Percentiles rank a stretch among this genome's conserved stretches.
phyloP scores from a whole-genome alignment of 768 basidiomycete species.

The Boletus rubescentipes region DNA sequence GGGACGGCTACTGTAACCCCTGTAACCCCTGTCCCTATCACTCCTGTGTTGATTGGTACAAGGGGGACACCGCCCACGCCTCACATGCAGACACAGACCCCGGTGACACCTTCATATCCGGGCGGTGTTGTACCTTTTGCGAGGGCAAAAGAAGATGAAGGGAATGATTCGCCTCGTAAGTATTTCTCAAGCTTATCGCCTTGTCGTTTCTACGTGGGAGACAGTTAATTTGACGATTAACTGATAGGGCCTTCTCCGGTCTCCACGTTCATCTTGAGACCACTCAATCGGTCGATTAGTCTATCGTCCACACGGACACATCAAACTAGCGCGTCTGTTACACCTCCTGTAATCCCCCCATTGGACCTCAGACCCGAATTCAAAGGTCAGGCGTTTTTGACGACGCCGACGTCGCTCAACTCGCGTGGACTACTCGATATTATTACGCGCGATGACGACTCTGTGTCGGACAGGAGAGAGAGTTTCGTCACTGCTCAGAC shows the following conservation, averaged over 20 bases:
- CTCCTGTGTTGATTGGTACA: slow-evolving; percentile 21
- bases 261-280: slow-evolving; percentile 60
- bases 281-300: slow-evolving; percentile 63
- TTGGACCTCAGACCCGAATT: slow-evolving; percentile 59
- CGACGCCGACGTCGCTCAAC: slow-evolving; percentile 27
- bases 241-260: slow-evolving; percentile 50
- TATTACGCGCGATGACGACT: slow-evolving; percentile 37
- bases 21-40: slow-evolving; percentile 29
- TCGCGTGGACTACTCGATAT: slow-evolving; percentile 24
- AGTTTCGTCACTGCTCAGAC: slow-evolving; percentile 55
- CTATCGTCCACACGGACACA: slow-evolving; percentile 63
- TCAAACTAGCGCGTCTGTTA: slow-evolving; percentile 40
- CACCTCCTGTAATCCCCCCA: slow-evolving; percentile 54
- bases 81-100: slow-evolving; percentile 21
- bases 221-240: slow-evolving; percentile 2
- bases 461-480: slow-evolving; percentile 51
- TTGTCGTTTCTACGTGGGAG: background rate
- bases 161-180: slow-evolving; percentile 42
- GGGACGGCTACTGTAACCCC: slow-evolving; percentile 29
- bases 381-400: slow-evolving; percentile 33
- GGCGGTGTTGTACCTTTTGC: slow-evolving; percentile 24
- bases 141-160: slow-evolving; percentile 30
- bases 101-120: slow-evolving; percentile 20
- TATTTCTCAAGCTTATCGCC: slow-evolving; percentile 5
- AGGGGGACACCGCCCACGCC: slow-evolving; percentile 14